Conservation (phyloP, 192 early-diverging fungal genomes). For the Coemansia sp. region DNA sequence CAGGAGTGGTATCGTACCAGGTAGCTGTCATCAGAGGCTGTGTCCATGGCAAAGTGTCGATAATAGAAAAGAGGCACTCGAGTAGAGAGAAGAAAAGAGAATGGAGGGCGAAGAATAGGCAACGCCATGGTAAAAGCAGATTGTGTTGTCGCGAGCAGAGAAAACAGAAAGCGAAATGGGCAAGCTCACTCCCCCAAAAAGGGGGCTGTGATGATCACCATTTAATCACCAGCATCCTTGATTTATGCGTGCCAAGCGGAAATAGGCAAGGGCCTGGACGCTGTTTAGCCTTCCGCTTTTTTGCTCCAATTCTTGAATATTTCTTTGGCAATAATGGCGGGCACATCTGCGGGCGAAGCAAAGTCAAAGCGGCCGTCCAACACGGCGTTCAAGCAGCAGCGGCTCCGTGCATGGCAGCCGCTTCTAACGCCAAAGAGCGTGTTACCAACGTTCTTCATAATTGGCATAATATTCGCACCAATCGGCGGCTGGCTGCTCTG, state of each 20-base stretch:
- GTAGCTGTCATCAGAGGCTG: not conserved
- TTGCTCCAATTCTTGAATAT: not conserved
- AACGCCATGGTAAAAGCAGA: not conserved
- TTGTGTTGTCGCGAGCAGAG: not conserved
- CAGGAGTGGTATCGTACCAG: not conserved
- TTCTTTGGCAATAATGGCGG: constrained; percentile 23
- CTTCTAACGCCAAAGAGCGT: constrained; percentile 98
- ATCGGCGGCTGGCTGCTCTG: constrained; percentile 88
- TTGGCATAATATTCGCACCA: constrained; percentile 94
- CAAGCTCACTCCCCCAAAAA: not conserved
- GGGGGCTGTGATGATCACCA: not conserved
- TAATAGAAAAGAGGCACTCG: not conserved
- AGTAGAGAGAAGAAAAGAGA: not conserved
- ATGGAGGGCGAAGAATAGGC: not conserved
- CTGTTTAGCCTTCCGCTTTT: not conserved
- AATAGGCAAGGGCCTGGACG: not conserved
- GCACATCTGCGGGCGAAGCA: constrained; percentile 16
- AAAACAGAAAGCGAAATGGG: not conserved
- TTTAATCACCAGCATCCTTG: not conserved
- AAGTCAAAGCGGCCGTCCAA: constrained; percentile 57
- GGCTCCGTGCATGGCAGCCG: constrained; percentile 99
- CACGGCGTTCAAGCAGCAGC: constrained; percentile 99
- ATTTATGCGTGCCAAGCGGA: not conserved
- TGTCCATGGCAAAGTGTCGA: not conserved
- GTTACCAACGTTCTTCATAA: constrained; percentile 89